phyloP scores from a whole-genome alignment of 768 basidiomycete genomes.

The Serendipita sp. region DNA sequence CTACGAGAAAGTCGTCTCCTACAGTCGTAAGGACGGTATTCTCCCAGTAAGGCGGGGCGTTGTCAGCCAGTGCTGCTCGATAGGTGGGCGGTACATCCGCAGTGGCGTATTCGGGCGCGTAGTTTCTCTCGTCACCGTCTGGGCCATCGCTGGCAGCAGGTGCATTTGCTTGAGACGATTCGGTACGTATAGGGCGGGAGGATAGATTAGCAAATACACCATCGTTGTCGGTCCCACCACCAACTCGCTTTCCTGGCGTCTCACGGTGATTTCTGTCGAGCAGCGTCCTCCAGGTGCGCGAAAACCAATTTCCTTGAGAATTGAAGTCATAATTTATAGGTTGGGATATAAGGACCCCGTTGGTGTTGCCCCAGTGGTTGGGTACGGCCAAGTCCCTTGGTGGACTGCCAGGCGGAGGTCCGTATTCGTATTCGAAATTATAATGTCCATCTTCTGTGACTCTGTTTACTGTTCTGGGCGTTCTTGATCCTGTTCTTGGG shows the following conservation, averaged over 20 bases:
- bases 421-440: slow-evolving; percentile 65
- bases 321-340: slow-evolving; percentile 17
- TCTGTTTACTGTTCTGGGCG: not conserved
- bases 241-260: not conserved
- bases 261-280: not conserved
- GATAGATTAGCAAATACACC: slow-evolving; percentile 5
- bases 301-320: not conserved
- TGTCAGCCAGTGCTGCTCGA: not conserved
- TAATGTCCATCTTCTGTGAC: slow-evolving; percentile 30
- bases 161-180: not conserved
- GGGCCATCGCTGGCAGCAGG: not conserved
- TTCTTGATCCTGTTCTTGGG: not conserved
- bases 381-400: slow-evolving; percentile 42
- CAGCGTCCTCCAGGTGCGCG: not conserved
- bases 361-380: slow-evolving; percentile 58
- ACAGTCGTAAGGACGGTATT: slow-evolving; percentile 3
- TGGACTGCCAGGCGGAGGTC: slow-evolving; percentile 65
- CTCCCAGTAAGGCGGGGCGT: slow-evolving; percentile 4
- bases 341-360: slow-evolving; percentile 43
- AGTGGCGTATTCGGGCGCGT: not conserved
- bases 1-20: slow-evolving; percentile 3
- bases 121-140: not conserved
- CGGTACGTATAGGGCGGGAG: not conserved
- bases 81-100: slow-evolving; percentile 6
- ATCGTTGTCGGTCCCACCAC: slow-evolving; percentile 1